These are phyloP conservation scores for Eutypella sp. DNA, from an alignment of 2,329 filamentous ascomycete genomes.

Conservation along the genomic window DNA sequence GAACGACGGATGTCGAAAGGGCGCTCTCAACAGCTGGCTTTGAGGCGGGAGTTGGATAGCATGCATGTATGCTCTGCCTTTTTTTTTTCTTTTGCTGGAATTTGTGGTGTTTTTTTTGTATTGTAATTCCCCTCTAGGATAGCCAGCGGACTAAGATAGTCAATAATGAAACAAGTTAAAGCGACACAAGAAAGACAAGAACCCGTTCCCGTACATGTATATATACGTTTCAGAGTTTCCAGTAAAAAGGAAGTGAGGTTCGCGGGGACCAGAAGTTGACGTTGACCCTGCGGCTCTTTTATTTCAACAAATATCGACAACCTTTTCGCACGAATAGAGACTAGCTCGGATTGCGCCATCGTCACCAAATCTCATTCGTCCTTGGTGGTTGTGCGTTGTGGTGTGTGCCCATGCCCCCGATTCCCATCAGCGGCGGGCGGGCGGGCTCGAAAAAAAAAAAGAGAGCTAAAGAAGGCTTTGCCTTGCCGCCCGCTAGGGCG, in stretches of 20 bases:
- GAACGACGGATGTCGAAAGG: neutral
- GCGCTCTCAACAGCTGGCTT: neutral
- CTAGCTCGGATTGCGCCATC: constrained; percentile 27
- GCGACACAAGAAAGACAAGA: too few relatives aligned
- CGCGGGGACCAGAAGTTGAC: neutral
- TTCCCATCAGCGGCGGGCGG: neutral
- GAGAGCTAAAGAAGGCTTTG: too few relatives aligned
- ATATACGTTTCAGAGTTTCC: constrained; percentile 11
- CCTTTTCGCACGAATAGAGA: constrained; percentile 15
- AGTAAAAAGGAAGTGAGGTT: constrained; percentile 12
- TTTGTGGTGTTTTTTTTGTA: too few relatives aligned
- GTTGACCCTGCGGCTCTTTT: constrained; percentile 19
- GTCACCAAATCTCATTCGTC: constrained; percentile 1
- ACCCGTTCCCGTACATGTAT: too few relatives aligned
- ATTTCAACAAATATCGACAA: constrained; percentile 7
- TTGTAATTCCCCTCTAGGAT: too few relatives aligned
- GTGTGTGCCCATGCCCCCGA: neutral
- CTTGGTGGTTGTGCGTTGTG: neutral
- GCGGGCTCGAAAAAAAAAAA: neutral
- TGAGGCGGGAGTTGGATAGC: neutral
- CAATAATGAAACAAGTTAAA: too few relatives aligned
- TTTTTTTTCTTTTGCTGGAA: too few relatives aligned
- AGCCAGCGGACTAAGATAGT: too few relatives aligned
- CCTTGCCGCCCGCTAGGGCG: too few relatives aligned
- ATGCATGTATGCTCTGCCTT: too few relatives aligned